Evolutionary conservation across 495 filamentous ascomycete species (phyloP).

Genomic region (Lentithecium fluviatile): DNA sequence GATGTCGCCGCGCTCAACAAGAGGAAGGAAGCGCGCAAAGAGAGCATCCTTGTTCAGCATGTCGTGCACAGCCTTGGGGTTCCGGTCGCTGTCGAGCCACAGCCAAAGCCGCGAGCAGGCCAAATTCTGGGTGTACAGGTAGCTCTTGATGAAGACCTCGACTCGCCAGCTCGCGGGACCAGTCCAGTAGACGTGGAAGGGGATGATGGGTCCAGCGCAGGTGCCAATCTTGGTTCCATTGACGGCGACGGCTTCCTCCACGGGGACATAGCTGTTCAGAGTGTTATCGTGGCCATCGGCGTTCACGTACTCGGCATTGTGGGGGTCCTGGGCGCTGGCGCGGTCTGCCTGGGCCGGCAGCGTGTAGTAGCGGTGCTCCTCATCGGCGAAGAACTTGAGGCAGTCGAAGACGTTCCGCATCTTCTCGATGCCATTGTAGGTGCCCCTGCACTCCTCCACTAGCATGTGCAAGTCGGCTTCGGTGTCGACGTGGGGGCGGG

Average conservation of each 20-base stretch:
- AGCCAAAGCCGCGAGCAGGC: slow-evolving; percentile 54
- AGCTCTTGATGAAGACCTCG: slow-evolving; percentile 57
- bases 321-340: slow-evolving; percentile 47
- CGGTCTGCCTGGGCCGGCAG: slow-evolving; percentile 43
- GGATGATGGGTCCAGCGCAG: slow-evolving; percentile 56
- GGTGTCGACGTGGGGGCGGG: slow-evolving; percentile 51
- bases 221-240: slow-evolving; percentile 44
- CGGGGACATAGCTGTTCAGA: slow-evolving; percentile 40
- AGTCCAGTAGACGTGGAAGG: slow-evolving; percentile 60
- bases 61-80: slow-evolving; percentile 49
- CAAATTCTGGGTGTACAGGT: slow-evolving; percentile 58
- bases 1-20: slow-evolving; percentile 56
- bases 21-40: slow-evolving; percentile 53
- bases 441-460: slow-evolving; percentile 53
- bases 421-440: slow-evolving; percentile 51
- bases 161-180: slow-evolving; percentile 58
- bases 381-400: slow-evolving; percentile 49
- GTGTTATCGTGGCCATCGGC: slow-evolving; percentile 46
- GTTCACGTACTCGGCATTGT: slow-evolving; percentile 45
- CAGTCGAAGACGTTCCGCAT: slow-evolving; percentile 57
- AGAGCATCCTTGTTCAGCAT: slow-evolving; percentile 53
- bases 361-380: slow-evolving; percentile 51
- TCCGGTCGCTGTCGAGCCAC: slow-evolving; percentile 55
- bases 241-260: slow-evolving; percentile 37
- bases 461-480: slow-evolving; percentile 52